Conservation (phyloP, 495 filamentous ascomycete species). For the Penicillium riverlandense region DNA sequence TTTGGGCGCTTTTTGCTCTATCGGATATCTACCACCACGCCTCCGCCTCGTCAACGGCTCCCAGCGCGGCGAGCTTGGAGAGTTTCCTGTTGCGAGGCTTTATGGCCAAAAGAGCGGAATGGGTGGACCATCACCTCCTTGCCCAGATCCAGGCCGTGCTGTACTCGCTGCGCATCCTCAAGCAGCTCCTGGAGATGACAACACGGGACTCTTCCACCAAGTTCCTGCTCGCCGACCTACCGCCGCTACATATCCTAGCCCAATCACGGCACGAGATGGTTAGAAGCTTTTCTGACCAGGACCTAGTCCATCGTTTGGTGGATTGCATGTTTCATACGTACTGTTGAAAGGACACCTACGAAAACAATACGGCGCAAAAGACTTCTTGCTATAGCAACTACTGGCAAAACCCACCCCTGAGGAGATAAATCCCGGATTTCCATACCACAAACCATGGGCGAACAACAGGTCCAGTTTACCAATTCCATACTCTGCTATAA, state of each 20-base stretch:
- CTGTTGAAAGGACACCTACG: background rate
- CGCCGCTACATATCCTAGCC: conserved; percentile 28
- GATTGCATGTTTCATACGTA: conserved; percentile 11
- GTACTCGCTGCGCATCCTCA: conserved; percentile 61
- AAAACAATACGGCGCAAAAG: background rate
- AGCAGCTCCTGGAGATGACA: conserved; percentile 41
- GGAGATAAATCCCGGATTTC: too few species aligned
- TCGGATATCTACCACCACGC: conserved; percentile 18
- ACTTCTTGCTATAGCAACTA: too few species aligned
- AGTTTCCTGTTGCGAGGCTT: conserved; percentile 21
- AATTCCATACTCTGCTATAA: too few species aligned
- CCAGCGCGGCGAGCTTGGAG: conserved; percentile 7
- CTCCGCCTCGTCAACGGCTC: conserved; percentile 3
- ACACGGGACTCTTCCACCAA: background rate
- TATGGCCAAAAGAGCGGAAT: conserved; percentile 24
- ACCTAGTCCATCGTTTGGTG: conserved; percentile 4
- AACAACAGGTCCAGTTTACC: background rate
- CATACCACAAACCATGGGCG: background rate
- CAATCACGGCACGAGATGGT: conserved; percentile 14
- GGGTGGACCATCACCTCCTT: conserved; percentile 56
- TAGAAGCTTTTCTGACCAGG: conserved; percentile 3
- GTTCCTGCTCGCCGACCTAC: conserved; percentile 15
- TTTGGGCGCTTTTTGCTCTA: conserved; percentile 32
- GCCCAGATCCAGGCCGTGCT: conserved; percentile 55
- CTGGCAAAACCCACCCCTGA: too few species aligned